phyloP scores from a whole-genome alignment of 768 basidiomycete genomes.

The Rubroboletus satanas region DNA sequence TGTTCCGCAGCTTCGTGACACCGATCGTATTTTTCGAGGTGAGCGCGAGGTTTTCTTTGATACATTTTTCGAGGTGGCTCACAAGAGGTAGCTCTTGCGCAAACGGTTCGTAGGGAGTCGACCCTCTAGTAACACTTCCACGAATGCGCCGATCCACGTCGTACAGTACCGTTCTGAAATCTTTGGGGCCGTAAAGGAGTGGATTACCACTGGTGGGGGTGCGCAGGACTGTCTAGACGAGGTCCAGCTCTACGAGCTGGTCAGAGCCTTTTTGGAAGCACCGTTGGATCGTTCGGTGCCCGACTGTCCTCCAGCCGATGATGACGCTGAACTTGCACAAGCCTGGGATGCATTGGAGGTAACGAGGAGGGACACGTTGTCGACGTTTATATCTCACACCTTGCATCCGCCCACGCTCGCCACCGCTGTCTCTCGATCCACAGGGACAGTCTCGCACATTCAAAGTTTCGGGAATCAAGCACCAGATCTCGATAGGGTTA shows the following conservation, averaged over 20 bases:
- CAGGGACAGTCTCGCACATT: background rate
- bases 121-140: slow-evolving; percentile 40
- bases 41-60: slow-evolving; percentile 13
- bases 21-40: slow-evolving; percentile 86
- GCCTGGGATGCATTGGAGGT: slow-evolving; percentile 46
- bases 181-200: slow-evolving; percentile 61
- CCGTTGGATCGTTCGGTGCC: slow-evolving; percentile 50
- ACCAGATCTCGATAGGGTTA: slow-evolving; percentile 61
- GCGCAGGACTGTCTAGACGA: slow-evolving; percentile 79
- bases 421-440: slow-evolving; percentile 26
- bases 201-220: slow-evolving; percentile 71
- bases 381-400: slow-evolving; percentile 51
- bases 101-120: slow-evolving; percentile 63
- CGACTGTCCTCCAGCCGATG: slow-evolving; percentile 31
- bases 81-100: slow-evolving; percentile 54
- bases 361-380: slow-evolving; percentile 39
- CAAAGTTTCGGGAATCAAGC: slow-evolving; percentile 40
- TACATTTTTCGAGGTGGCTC: background rate
- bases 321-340: slow-evolving; percentile 43
- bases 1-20: slow-evolving; percentile 77
- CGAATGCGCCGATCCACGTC: slow-evolving; percentile 43
- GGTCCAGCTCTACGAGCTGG: slow-evolving; percentile 51
- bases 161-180: slow-evolving; percentile 58
- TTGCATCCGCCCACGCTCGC: slow-evolving; percentile 50
- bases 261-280: slow-evolving; percentile 58